These are phyloP conservation scores for Exophiala sideris DNA, from an alignment of 2,329 filamentous ascomycete species.

Conservation along the genomic window DNA sequence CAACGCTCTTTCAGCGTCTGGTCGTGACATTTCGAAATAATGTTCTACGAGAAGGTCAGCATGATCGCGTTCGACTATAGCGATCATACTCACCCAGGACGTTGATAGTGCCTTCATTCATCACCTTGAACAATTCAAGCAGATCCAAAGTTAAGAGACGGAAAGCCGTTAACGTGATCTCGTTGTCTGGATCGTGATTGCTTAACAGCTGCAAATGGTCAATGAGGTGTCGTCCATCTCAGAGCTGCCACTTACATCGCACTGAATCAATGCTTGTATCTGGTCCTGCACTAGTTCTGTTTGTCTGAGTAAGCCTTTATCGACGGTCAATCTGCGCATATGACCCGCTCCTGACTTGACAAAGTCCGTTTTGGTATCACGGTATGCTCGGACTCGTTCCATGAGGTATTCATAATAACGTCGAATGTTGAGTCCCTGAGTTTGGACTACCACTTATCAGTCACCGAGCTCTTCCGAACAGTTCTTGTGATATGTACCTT, in stretches of 20 bases:
- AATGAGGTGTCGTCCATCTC: slow-evolving; percentile 9
- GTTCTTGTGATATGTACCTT: slow-evolving; percentile 59
- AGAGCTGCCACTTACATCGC: slow-evolving; percentile 63
- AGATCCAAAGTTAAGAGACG: slow-evolving; percentile 86
- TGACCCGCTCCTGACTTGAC: slow-evolving; percentile 78
- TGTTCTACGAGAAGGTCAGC: slow-evolving; percentile 59
- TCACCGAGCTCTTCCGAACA: background rate
- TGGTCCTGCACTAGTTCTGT: slow-evolving; percentile 88
- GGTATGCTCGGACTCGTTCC: slow-evolving; percentile 76
- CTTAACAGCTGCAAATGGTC: slow-evolving; percentile 66
- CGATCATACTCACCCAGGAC: slow-evolving; percentile 67
- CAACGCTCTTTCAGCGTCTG: slow-evolving; percentile 88
- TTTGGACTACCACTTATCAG: slow-evolving; percentile 64
- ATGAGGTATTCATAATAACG: slow-evolving; percentile 85
- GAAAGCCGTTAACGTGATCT: slow-evolving; percentile 93
- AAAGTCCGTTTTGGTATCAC: slow-evolving; percentile 83
- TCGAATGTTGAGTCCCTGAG: slow-evolving; percentile 89
- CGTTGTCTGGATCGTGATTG: slow-evolving; percentile 78
- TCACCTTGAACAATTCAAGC: slow-evolving; percentile 83
- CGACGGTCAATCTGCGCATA: slow-evolving; percentile 79
- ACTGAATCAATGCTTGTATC: slow-evolving; percentile 79
- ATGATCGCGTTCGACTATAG: slow-evolving; percentile 14
- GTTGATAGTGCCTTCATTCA: slow-evolving; percentile 97
- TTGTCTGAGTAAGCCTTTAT: slow-evolving; percentile 88
- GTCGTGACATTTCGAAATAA: slow-evolving; percentile 96